Evolutionary conservation across 2,329 filamentous ascomycete species (phyloP), one percentile per base, ranked within the genome.

Genomic region (Penicillium sp.): DNA sequence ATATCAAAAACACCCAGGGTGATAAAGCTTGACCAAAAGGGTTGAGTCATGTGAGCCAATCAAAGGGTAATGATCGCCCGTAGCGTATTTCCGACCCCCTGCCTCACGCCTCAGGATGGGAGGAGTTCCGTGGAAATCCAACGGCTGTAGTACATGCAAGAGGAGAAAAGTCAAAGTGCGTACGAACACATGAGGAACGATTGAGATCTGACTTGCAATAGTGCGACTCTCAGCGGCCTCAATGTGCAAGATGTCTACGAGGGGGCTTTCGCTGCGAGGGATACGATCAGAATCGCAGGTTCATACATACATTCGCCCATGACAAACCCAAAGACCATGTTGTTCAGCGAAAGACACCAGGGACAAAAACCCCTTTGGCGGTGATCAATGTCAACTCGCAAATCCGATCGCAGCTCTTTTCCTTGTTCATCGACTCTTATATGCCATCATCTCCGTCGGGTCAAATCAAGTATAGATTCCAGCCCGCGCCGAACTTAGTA

Each of bases 401-500:
- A 40, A 59, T 59, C 47, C 55, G 57, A 16, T 54, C 49, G 14
- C 55, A 57, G 29, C 50, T 59, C 10, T 59, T 59, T 29, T 59
- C 57, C 22, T 21, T 59, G n/a, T 59, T 57, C 32, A 51, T 59
- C 31, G 55, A 59, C 39, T 59, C 55, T 18, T 59, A 59, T 32
- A 42, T 57, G n/a, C 57, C 57, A 9, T 55, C 52, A 24, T 32
- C 39, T 3, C 48, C 57, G 3, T 31, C 38, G 5, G 49, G 55
- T 8, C 46, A 55, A 18, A 45, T 57, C 34, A 50, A 44, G 7
- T 55, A 50, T 21, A 45, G 57, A 53, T 59, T 49, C 18, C 47
- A 49, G 13, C 44, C 44, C 21, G 48, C 43, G 13, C 42, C 53
- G 9, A 54, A 58, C 40, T 16, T 56, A 24, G 29, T 60, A 11